These are phyloP conservation scores for Monilinia vaccinii-corymbosi DNA, from an alignment of 2,329 filamentous ascomycete genomes.

Conservation along the genomic window DNA sequence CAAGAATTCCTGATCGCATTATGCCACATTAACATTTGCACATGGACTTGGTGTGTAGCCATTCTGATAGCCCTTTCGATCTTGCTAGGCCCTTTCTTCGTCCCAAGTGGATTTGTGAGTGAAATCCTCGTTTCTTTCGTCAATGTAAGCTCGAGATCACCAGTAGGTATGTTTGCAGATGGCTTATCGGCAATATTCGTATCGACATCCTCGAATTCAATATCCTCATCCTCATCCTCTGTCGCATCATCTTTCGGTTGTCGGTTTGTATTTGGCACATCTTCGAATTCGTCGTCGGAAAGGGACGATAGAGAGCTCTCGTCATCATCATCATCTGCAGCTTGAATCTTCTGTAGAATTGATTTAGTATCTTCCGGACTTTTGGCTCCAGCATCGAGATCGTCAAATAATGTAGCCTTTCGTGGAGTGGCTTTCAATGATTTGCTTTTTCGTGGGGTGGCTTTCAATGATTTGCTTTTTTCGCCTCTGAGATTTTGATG, in stretches of 20 bases:
- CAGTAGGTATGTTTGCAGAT: constrained; percentile 43
- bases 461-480: constrained; percentile 15
- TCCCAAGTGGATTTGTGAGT: constrained; percentile 49
- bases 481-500: constrained; percentile 11
- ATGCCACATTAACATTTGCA: constrained; percentile 80
- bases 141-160: constrained; percentile 68
- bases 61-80: constrained; percentile 70
- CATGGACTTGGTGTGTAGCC: constrained; percentile 79
- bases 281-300: constrained; percentile 46
- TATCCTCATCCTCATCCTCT: constrained; percentile 48
- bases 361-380: constrained; percentile 37
- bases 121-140: constrained; percentile 49
- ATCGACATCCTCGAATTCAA: constrained; percentile 54
- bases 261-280: constrained; percentile 37
- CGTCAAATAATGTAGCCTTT: constrained; percentile 52
- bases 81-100: constrained; percentile 79
- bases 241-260: constrained; percentile 34
- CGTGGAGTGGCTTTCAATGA: constrained; percentile 40
- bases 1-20: constrained; percentile 80
- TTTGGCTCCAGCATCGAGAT: constrained; percentile 41
- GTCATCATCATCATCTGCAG: constrained; percentile 35
- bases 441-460: constrained; percentile 43
- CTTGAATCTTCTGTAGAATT: constrained; percentile 36
- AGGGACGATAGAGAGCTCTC: constrained; percentile 29
- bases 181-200: constrained; percentile 29